Evolutionary conservation across 805 yeast species (phyloP), one percentile per base, ranked within the genome.

Genomic region (Zygosaccharomyces lentus): DNA sequence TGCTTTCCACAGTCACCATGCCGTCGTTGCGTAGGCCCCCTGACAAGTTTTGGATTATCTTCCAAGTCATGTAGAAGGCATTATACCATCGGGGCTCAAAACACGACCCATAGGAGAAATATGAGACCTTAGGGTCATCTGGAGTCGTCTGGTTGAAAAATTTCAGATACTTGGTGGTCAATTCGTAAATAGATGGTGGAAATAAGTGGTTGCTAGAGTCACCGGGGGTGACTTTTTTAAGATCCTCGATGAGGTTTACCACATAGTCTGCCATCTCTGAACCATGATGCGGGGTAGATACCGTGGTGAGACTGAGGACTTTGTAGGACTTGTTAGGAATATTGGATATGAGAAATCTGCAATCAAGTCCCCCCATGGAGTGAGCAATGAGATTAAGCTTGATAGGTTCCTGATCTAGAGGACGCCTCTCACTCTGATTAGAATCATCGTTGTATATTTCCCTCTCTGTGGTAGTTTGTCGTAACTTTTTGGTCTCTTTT

Each of bases 311-410:
- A 34, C 93, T 84, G 1, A 74, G 78, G 7, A 90, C 84, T 53
- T 78, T 68, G 54, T 78, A 82, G 35, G 73, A 66, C 29, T 68
- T 60, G 21, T 73, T 54, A 39, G 70, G 64, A 3, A 84, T 60
- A 40, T 75, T 69, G 0, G 86, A 74, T 2, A 88, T 84, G 52
- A 90, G 64, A 59, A 81, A 87, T 42, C 97, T 68, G 27, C 89
- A 78, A 59, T 90, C 96, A 25, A 89, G 67, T 0, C 97, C 97
- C 4, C 97, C 97, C 96, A 89, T 88, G 0, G 96, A 87, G 61
- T 89, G 97, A 5, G 93, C 93, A 21, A 89, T 72, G 36, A 89
- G 62, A 58, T 90, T 90, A 12, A 89, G 73, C 48, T 79, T 80
- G 16, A 80, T 52, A 9, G 67, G 69, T 21, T 64, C 61, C 9